Percentiles rank a stretch among this genome's conserved stretches.
phyloP scores from a whole-genome alignment of 352 stramenopile genomes.

The Pythium biforme region DNA sequence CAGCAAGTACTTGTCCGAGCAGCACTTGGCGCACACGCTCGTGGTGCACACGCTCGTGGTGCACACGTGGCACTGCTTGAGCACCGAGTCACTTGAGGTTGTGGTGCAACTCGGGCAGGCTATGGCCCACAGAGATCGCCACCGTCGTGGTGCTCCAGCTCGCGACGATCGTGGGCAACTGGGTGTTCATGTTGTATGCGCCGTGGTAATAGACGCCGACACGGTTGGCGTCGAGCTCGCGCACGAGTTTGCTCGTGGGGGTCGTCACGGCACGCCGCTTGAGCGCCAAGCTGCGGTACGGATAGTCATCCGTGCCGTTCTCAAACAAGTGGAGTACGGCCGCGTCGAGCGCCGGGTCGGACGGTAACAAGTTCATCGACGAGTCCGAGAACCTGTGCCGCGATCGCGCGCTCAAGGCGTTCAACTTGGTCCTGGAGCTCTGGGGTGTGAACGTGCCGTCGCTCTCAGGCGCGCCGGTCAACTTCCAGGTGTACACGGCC shows the following conservation, averaged over 20 bases:
- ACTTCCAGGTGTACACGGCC: constrained; percentile 99
- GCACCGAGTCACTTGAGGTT: not conserved
- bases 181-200: too few relatives aligned
- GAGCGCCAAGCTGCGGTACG: constrained; percentile 21
- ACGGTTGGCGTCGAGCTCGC: constrained; percentile 9
- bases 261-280: constrained; percentile 27
- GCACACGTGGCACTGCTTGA: constrained; percentile 3
- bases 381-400: constrained; percentile 98
- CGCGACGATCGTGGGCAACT: too few relatives aligned
- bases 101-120: not conserved
- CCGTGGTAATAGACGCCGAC: constrained; percentile 20
- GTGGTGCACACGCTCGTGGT: too few relatives aligned
- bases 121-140: too few relatives aligned
- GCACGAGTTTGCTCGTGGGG: constrained; percentile 7
- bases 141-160: too few relatives aligned
- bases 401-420: constrained; percentile 95
- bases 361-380: constrained; percentile 99
- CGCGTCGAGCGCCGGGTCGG: constrained; percentile 21
- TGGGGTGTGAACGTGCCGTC: constrained; percentile 98
- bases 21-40: constrained; percentile 42
- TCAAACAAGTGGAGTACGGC: constrained; percentile 27
- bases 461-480: constrained; percentile 97
- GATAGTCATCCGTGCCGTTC: constrained; percentile 12
- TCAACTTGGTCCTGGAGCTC: constrained; percentile 94
- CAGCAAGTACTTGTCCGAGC: constrained; percentile 37